Evolutionary conservation across 306 rosid species (phyloP).

Genomic region (Pueraria montana): DNA sequence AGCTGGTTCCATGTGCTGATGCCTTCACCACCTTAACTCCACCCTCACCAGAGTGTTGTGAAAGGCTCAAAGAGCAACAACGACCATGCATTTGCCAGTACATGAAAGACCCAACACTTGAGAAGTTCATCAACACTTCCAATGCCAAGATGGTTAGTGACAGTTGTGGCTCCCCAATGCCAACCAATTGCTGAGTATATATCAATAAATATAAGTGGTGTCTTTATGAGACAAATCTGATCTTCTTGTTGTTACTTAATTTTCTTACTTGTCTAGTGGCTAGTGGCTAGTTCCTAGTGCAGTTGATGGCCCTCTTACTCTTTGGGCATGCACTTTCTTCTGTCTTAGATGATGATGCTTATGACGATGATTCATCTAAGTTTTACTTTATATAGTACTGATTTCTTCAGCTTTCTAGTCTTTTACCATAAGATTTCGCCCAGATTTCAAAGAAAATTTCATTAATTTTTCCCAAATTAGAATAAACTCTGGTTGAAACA

Average conservation of each 20-base stretch:
- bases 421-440: too few species aligned
- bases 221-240: background rate
- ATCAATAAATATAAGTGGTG: background rate
- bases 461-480: too few species aligned
- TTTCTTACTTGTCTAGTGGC: too few species aligned
- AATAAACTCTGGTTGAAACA: too few species aligned
- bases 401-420: too few species aligned
- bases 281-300: background rate
- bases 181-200: background rate
- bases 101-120: constrained; percentile 1
- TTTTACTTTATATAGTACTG: background rate
- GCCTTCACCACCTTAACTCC: background rate
- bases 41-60: constrained; percentile 1
- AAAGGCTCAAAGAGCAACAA: background rate
- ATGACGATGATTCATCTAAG: background rate
- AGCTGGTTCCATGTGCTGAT: constrained; percentile 22
- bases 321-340: background rate
- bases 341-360: background rate
- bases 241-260: too few species aligned
- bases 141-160: constrained; percentile 34
- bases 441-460: too few species aligned
- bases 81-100: background rate
- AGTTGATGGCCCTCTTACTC: background rate
- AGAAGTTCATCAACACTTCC: background rate
- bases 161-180: constrained; percentile 17